These are phyloP conservation scores for Arabidopsis suecica DNA, from an alignment of 345 rosid species.

Conservation along the genomic window DNA sequence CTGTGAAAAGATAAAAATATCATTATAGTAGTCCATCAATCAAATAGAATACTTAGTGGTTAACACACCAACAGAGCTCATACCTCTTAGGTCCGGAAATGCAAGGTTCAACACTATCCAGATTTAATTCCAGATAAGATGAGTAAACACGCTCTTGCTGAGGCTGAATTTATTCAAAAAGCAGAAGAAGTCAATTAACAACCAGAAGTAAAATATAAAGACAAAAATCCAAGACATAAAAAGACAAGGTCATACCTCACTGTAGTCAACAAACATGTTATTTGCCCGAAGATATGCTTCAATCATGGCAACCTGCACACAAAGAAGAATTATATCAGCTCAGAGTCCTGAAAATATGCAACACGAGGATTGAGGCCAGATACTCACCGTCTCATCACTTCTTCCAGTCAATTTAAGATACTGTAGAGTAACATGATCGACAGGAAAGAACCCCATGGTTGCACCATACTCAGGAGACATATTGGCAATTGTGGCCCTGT, in stretches of 20 bases:
- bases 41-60: not conserved
- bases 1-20: conserved; percentile 28
- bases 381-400: conserved; percentile 91
- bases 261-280: no score
- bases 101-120: no score
- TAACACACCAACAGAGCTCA: no score
- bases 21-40: not conserved
- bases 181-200: conserved; percentile 8
- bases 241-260: conserved; percentile 12
- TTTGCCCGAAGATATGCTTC: no score
- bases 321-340: not conserved
- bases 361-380: not conserved
- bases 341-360: not conserved
- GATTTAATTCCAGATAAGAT: no score
- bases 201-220: not conserved
- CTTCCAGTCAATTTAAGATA: conserved; percentile 97
- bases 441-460: conserved; percentile 99
- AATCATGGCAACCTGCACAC: no score
- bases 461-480: conserved; percentile 99
- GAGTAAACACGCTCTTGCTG: no score
- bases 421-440: conserved; percentile 92
- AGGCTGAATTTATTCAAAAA: not conserved
- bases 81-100: no score
- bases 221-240: not conserved
- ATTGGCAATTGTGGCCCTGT: conserved; percentile 98